Evolutionary conservation across 768 basidiomycete species (phyloP), one percentile per base, ranked within the genome.

Genomic region (Russula sp.): DNA sequence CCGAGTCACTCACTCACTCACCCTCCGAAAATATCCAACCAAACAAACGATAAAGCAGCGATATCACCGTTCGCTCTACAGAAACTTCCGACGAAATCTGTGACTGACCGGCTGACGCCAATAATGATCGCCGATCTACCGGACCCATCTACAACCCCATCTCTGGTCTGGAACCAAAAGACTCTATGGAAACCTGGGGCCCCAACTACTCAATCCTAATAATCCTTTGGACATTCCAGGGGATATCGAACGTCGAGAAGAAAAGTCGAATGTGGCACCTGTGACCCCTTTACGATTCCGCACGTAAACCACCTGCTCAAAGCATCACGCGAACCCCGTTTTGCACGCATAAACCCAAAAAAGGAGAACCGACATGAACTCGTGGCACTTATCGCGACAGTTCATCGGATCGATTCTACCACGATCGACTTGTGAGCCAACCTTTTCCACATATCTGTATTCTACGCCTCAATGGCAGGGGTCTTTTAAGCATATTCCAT

Each of bases 251-350:
- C 27, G 27, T 51, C 62, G 34, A 47, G 27, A 53, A 37, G 42
- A 37, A 48, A 53, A 48, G 8, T 14, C n/a, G 35, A 54, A 47
- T 54, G 57, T 58, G 62, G 62, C 51, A 42, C 22, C 20, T 45
- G 59, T 61, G 59, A 52, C 58, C 54, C 57, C 54, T 56, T 64
- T 45, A 55, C 48, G 37, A 55, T 45, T 60, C 59, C 59, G 63
- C 63, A 64, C 59, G 63, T 64, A 60, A 64, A 64, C 63, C 63
- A 60, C 63, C 63, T 64, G 63, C 63, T 55, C 48, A 11, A 11
- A 27, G 11, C 59, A 48, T 64, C 63, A 64, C 63, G 63, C 63
- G 63, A 58, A 47, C 54, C 35, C 53, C 59, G 48, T 51, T 39
- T 56, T 55, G 47, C 63, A 60, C 63, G 34, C 63, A 64, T 59